These are phyloP conservation scores for Exophiala mesophila DNA, from an alignment of 2,329 filamentous ascomycete genomes.

Conservation along the genomic window DNA sequence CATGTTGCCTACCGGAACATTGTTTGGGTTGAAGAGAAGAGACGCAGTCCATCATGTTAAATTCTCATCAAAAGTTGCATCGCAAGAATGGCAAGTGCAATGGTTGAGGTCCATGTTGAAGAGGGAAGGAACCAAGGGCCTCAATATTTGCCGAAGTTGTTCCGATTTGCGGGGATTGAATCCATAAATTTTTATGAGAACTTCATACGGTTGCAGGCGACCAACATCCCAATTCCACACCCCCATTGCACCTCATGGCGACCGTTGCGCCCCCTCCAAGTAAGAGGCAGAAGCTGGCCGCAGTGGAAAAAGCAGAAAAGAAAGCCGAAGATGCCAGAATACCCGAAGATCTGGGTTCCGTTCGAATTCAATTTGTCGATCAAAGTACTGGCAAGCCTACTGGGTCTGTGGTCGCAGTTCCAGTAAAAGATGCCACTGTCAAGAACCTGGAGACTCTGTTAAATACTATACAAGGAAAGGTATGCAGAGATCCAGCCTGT, in stretches of 20 bases:
- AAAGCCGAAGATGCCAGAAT: conserved; percentile 70
- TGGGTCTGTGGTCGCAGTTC: conserved; percentile 68
- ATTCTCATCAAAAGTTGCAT: too few relatives aligned
- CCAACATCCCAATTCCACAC: neutral
- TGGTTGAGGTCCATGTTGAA: too few relatives aligned
- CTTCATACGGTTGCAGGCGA: neutral
- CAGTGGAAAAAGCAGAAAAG: conserved; percentile 62
- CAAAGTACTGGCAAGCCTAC: conserved; percentile 64
- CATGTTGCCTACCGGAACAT: too few relatives aligned
- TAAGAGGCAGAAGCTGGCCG: conserved; percentile 78
- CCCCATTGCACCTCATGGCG: conserved; percentile 55
- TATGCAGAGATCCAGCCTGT: conserved; percentile 37
- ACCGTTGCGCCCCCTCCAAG: conserved; percentile 78
- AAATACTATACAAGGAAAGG: conserved; percentile 76
- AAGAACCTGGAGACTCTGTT: conserved; percentile 84
- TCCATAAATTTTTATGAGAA: neutral
- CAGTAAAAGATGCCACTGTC: conserved; percentile 76
- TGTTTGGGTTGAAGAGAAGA: too few relatives aligned
- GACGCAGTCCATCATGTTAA: too few relatives aligned
- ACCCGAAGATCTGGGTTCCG: conserved; percentile 65
- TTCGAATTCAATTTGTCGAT: conserved; percentile 85
- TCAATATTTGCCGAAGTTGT: neutral
- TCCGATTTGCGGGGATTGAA: neutral
- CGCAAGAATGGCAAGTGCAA: neutral
- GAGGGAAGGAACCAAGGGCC: too few relatives aligned